These are phyloP conservation scores for Aureobasidium sp. DNA, from an alignment of 2,329 filamentous ascomycete genomes.

Conservation along the genomic window DNA sequence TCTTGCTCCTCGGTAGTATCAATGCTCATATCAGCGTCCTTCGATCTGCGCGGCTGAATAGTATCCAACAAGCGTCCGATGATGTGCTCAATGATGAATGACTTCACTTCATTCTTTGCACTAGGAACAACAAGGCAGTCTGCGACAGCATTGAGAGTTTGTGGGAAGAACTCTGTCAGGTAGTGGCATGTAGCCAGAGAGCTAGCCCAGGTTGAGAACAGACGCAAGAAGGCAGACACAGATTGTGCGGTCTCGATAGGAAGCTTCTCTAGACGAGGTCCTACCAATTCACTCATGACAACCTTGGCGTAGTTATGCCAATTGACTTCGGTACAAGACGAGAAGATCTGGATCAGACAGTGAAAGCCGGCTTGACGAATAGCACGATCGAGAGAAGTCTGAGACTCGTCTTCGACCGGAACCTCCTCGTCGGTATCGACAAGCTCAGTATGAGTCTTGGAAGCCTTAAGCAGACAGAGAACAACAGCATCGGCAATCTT, in stretches of 20 bases:
- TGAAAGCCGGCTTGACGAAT: slow-evolving; percentile 67
- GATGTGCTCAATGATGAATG: slow-evolving; percentile 67
- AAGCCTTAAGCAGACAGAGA: slow-evolving; percentile 69
- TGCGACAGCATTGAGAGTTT: slow-evolving; percentile 60
- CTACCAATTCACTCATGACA: slow-evolving; percentile 67
- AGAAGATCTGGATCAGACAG: slow-evolving; percentile 71
- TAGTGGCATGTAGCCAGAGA: slow-evolving; percentile 59
- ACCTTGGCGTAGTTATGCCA: slow-evolving; percentile 63
- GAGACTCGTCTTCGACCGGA: slow-evolving; percentile 24
- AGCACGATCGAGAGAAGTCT: slow-evolving; percentile 52
- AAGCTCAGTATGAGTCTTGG: slow-evolving; percentile 38
- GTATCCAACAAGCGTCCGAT: slow-evolving; percentile 57
- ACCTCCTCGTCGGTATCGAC: slow-evolving; percentile 25
- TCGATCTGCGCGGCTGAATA: slow-evolving; percentile 39
- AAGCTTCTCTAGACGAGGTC: slow-evolving; percentile 67
- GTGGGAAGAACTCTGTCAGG: slow-evolving; percentile 52
- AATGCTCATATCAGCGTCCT: background rate
- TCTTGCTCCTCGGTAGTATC: slow-evolving; percentile 29
- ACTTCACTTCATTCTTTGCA: slow-evolving; percentile 77
- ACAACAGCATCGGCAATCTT: slow-evolving; percentile 68
- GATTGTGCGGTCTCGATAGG: slow-evolving; percentile 82
- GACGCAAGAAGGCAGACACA: slow-evolving; percentile 69
- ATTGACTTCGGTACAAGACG: slow-evolving; percentile 58
- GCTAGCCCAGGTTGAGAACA: slow-evolving; percentile 74
- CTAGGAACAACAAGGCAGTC: slow-evolving; percentile 64